These are phyloP conservation scores for Scleroderma citrinum DNA, from an alignment of 768 basidiomycete genomes.

Conservation along the genomic window DNA sequence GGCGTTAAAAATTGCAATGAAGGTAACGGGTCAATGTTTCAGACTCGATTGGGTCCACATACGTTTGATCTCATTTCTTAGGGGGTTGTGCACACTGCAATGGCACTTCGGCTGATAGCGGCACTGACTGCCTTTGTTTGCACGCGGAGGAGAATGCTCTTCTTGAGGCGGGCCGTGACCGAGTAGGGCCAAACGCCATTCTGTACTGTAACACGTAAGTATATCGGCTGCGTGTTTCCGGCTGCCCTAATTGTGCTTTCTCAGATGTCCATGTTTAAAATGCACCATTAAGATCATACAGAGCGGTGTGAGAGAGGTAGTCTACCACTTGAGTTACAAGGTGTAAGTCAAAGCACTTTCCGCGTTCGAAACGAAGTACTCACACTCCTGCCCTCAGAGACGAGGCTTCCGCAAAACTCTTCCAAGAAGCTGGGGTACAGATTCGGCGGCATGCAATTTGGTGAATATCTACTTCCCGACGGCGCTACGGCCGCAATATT, in stretches of 20 bases:
- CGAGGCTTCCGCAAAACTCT: constrained; percentile 71
- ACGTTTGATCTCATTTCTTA: constrained; percentile 45
- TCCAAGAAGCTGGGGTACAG: constrained; percentile 77
- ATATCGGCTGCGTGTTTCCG: background rate
- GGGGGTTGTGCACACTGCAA: constrained; percentile 88
- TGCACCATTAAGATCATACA: constrained; percentile 98
- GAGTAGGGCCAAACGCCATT: constrained; percentile 77
- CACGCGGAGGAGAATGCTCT: constrained; percentile 99
- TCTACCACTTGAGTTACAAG: constrained; percentile 93
- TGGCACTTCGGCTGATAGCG: constrained; percentile 38
- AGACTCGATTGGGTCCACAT: background rate
- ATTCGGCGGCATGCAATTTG: constrained; percentile 55
- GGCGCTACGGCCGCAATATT: constrained; percentile 25
- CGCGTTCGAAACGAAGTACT: background rate
- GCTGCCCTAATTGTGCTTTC: background rate
- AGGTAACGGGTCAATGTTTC: constrained; percentile 7
- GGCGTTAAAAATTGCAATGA: constrained; percentile 81
- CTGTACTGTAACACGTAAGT: constrained; percentile 97
- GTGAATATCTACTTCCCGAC: too few relatives aligned
- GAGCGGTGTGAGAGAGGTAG: constrained; percentile 84
- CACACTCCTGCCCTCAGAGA: constrained; percentile 45
- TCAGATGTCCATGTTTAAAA: constrained; percentile 93
- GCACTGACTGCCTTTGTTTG: constrained; percentile 84
- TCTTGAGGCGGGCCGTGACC: constrained; percentile 87
- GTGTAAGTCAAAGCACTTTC: constrained; percentile 52